These are phyloP conservation scores for Sporormia fimetaria DNA, from an alignment of 495 filamentous ascomycete genomes.

Conservation along the genomic window DNA sequence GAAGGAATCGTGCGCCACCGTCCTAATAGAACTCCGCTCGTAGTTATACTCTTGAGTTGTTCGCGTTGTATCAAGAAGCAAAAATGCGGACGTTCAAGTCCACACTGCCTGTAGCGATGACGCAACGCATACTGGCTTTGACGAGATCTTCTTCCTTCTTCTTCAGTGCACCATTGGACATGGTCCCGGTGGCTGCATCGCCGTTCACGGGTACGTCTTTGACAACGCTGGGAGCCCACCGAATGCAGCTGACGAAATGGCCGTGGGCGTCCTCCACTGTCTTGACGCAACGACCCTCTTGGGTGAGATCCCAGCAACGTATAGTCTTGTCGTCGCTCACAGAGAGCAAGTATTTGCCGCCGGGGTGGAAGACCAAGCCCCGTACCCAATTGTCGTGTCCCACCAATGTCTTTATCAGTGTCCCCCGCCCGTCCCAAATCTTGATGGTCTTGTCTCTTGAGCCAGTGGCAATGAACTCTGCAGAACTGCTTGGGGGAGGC, in stretches of 20 bases:
- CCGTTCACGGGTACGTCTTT: constrained; percentile 44
- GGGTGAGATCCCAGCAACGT: constrained; percentile 86
- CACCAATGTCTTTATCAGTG: constrained; percentile 71
- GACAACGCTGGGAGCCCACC: constrained; percentile 78
- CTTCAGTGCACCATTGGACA: constrained; percentile 40
- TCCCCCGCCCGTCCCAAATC: constrained; percentile 80
- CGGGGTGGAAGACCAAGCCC: constrained; percentile 79
- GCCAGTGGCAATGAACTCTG: constrained; percentile 87
- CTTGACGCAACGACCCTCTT: constrained; percentile 86
- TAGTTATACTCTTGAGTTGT: no score
- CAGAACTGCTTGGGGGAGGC: constrained; percentile 57
- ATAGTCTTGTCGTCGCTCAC: constrained; percentile 85
- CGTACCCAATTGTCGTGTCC: constrained; percentile 98
- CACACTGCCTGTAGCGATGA: constrained; percentile 54
- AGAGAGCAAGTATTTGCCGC: constrained; percentile 82
- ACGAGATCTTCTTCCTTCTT: constrained; percentile 36
- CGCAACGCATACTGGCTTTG: constrained; percentile 46
- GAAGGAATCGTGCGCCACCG: no score
- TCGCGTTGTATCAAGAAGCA: constrained; percentile 32
- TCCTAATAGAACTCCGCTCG: no score
- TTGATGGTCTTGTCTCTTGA: constrained; percentile 84
- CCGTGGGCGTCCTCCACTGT: constrained; percentile 66
- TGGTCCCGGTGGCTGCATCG: constrained; percentile 26
- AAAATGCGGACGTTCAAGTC: constrained; percentile 53
- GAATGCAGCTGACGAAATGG: constrained; percentile 76